Evolutionary conservation across 2,329 filamentous ascomycete species (phyloP).

Genomic region (Hypoxylon sp.): DNA sequence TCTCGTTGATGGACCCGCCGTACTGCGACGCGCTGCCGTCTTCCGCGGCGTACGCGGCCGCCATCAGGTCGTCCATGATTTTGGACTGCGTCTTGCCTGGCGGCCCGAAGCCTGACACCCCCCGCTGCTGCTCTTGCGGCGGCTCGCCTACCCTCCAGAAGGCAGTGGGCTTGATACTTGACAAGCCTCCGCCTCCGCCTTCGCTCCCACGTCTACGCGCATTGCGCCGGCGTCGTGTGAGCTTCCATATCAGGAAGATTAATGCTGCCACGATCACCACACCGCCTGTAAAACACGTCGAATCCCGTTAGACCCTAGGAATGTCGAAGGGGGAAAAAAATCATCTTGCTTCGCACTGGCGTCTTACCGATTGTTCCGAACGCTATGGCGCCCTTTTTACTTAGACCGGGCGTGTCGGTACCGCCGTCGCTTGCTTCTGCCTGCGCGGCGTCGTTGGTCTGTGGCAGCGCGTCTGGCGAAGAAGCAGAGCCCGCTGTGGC

Average conservation of each 20-base stretch:
- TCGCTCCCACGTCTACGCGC: too few relatives aligned
- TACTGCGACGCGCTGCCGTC: slow-evolving; percentile 29
- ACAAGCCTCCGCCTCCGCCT: background rate
- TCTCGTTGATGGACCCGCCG: slow-evolving; percentile 20
- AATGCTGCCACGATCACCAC: slow-evolving; percentile 22
- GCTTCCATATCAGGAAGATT: slow-evolving; percentile 29
- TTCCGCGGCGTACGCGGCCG: slow-evolving; percentile 34
- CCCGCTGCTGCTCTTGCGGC: slow-evolving; percentile 1
- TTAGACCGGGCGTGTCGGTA: background rate
- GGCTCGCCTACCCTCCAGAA: slow-evolving; percentile 16
- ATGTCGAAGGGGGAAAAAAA: background rate
- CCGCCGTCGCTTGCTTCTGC: slow-evolving; percentile 13
- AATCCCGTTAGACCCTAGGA: background rate
- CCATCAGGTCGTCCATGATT: slow-evolving; percentile 36
- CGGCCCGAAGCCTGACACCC: background rate
- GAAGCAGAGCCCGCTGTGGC: background rate
- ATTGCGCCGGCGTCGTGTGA: slow-evolving; percentile 22
- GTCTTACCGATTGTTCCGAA: slow-evolving; percentile 30
- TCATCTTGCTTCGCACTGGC: background rate
- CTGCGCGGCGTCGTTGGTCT: slow-evolving; percentile 9
- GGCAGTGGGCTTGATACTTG: background rate
- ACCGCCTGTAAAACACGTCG: slow-evolving; percentile 19
- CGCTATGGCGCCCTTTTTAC: slow-evolving; percentile 25
- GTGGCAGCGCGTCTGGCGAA: background rate
- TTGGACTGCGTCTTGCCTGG: slow-evolving; percentile 17